These are phyloP conservation scores for Clavaria fumosa DNA, from an alignment of 768 basidiomycete species.

Conservation along the genomic window DNA sequence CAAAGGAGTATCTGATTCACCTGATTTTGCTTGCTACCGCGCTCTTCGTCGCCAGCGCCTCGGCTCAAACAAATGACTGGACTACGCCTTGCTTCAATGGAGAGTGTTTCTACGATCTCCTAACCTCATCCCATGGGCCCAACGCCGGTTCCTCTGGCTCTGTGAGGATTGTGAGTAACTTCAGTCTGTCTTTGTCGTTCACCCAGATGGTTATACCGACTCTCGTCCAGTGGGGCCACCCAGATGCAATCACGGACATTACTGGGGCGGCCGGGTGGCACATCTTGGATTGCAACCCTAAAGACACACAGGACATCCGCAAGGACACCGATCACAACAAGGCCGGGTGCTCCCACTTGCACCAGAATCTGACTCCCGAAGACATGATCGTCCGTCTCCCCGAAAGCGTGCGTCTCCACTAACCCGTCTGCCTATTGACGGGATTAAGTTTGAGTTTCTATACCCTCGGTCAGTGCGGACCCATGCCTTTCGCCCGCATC, in stretches of 20 bases:
- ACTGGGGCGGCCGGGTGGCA: constrained; percentile 23
- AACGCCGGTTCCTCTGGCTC: constrained; percentile 8
- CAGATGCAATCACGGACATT: constrained; percentile 13
- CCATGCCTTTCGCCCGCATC: constrained; percentile 15
- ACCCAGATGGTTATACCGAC: too few species aligned
- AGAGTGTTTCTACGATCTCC: constrained; percentile 13
- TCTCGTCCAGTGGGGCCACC: constrained; percentile 8
- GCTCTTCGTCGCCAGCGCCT: too few species aligned
- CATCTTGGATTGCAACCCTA: constrained; percentile 21
- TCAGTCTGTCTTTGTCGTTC: not conserved
- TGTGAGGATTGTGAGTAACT: constrained; percentile 6
- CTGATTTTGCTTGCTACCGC: too few species aligned
- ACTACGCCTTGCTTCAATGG: constrained; percentile 14
- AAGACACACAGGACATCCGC: constrained; percentile 20
- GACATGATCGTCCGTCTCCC: constrained; percentile 39
- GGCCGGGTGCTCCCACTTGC: constrained; percentile 25
- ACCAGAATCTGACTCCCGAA: constrained; percentile 22
- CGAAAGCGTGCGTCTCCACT: constrained; percentile 24
- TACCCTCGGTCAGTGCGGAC: too few species aligned
- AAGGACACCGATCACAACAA: constrained; percentile 13
- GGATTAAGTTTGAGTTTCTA: not conserved
- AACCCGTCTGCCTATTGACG: not conserved
- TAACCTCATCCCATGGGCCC: too few species aligned
- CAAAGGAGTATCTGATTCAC: too few species aligned
- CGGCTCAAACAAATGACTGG: too few species aligned